Conservation (phyloP, 768 basidiomycete genomes). For the Tylopilus intermedius region DNA sequence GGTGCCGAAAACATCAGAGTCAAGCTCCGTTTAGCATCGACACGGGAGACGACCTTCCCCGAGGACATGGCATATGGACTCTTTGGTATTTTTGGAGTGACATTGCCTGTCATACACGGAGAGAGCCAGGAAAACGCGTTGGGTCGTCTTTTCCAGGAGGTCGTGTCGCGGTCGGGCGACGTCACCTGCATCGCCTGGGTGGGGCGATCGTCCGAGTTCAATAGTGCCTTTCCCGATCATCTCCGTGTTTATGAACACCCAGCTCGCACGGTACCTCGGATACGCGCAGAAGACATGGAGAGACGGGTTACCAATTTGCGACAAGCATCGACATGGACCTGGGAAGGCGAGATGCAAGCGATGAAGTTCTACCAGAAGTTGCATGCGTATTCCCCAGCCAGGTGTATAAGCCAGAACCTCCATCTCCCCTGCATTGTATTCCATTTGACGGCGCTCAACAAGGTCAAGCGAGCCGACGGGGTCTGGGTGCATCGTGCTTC, state of each 20-base stretch:
- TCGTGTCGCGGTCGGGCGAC: conserved; percentile 18
- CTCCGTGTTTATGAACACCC: conserved; percentile 12
- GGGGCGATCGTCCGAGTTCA: conserved; percentile 18
- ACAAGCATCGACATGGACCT: conserved; percentile 2
- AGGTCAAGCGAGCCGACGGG: neutral
- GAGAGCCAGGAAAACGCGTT: conserved; percentile 16
- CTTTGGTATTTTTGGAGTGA: conserved; percentile 19
- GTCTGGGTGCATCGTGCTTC: conserved; percentile 5
- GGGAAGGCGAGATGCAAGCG: neutral
- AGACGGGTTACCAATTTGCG: neutral
- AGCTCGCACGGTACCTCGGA: neutral
- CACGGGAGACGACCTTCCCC: conserved; percentile 15
- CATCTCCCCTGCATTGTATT: conserved; percentile 19
- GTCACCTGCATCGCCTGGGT: conserved; percentile 19
- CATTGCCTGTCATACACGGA: conserved; percentile 13
- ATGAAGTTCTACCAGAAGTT: conserved; percentile 7
- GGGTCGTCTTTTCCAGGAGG: conserved; percentile 17
- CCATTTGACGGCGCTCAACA: conserved; percentile 6
- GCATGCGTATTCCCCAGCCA: neutral
- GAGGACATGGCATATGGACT: conserved; percentile 22
- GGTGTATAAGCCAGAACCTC: conserved; percentile 6
- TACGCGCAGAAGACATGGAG: conserved; percentile 9
- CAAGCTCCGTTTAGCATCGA: conserved; percentile 21
- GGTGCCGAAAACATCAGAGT: conserved; percentile 5
- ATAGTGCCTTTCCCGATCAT: conserved; percentile 18